Evolutionary conservation across 352 stramenopile genomes (phyloP), one percentile per base, ranked within the genome.

Genomic region (Globisporangium echinulatum): DNA sequence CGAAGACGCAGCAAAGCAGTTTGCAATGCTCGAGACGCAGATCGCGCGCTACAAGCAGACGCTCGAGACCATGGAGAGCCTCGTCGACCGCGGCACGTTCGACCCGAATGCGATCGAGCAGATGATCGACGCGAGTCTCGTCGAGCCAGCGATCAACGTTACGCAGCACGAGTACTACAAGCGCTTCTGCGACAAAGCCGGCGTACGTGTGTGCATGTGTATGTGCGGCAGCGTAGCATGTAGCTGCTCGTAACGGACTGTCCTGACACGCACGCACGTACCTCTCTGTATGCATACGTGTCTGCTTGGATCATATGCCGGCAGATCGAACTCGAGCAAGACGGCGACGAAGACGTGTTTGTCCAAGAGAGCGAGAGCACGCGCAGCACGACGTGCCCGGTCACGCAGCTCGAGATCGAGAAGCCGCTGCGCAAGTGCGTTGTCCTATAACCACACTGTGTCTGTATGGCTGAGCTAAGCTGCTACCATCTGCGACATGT

Each of bases 341-440:
- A 92, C 39, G 83, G 59, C 15, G 77, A 94, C 38, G 82, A 85
- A 19, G 85, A 94, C 49, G 80, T 94, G 42, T 74, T 87, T 3
- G 80, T 94, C 49, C 85, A 93, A 46, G 77, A 91, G 50, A 92
- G 76, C 52, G 84, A 93, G 63, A 93, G 82, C 61, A 70, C 58
- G 40, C 77, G 72, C 49, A 94, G 70, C 69, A 87, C 70, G 9
- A 80, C 83, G 25, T 94, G 85, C 49, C 85, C 85, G 0, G 83
- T 94, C 40, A 94, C 83, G 38, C 85, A 92, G 62, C 65, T 92
- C 57, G 73, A 88, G 61, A 94, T 94, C 66, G 70, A 78, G 43
- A 79, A 92, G 10, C 85, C 85, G 5, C 44, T 94, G 42, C 66
- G 67, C 50, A 94, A 94, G 85, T 94, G 60, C 46, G 72, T 70